phyloP scores from a whole-genome alignment of 306 rosid genomes.

The Ormosia semicastrata region DNA sequence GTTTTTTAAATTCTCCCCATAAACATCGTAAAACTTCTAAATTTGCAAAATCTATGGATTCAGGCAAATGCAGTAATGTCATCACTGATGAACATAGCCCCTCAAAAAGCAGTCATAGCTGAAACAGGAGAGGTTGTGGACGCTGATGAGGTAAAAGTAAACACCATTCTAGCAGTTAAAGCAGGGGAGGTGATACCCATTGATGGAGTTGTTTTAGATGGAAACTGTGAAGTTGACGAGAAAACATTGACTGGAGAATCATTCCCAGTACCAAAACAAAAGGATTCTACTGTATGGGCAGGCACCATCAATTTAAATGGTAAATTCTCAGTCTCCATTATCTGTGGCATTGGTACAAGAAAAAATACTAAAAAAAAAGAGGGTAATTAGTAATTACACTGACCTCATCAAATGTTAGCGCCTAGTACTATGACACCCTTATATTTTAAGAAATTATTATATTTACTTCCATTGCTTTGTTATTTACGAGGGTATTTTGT shows the following conservation, averaged over 20 bases:
- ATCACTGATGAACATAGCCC: conserved; percentile 73
- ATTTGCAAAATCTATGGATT: not conserved
- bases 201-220: conserved; percentile 82
- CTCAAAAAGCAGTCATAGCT: conserved; percentile 85
- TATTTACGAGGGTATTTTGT: too few species aligned
- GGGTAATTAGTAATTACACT: too few species aligned
- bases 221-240: conserved; percentile 84
- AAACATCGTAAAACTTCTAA: not conserved
- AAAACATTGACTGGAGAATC: conserved; percentile 91
- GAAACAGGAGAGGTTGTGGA: conserved; percentile 82
- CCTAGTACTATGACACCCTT: too few species aligned
- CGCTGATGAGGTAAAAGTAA: conserved; percentile 73
- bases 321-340: conserved; percentile 14
- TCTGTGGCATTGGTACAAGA: not conserved
- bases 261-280: conserved; percentile 79
- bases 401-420: too few species aligned
- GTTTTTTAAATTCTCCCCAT: conserved; percentile 1
- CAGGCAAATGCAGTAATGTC: conserved; percentile 94
- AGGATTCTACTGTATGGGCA: conserved; percentile 81
- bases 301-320: conserved; percentile 94
- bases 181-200: conserved; percentile 91
- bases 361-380: not conserved
- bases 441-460: too few species aligned
- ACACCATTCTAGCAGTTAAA: conserved; percentile 70
- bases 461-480: too few species aligned